Conservation (phyloP, 2,329 filamentous ascomycete species). For the Hypoxylon rubiginosum region DNA sequence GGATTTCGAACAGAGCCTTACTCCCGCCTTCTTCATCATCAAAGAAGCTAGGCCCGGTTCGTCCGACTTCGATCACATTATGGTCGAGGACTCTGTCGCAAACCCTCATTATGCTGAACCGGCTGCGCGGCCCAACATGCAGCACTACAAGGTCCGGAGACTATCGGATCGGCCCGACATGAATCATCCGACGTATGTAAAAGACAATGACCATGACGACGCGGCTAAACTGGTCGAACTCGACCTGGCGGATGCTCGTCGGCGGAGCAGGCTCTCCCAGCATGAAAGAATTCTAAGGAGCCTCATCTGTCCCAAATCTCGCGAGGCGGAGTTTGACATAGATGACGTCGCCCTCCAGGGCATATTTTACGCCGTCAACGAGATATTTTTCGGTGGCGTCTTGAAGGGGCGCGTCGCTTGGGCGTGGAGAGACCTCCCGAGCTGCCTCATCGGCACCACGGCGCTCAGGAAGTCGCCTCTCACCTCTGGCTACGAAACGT, state of each 20-base stretch:
- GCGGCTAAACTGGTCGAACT: conserved; percentile 64
- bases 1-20: conserved; percentile 37
- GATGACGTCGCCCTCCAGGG: conserved; percentile 69
- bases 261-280: conserved; percentile 63
- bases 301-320: conserved; percentile 66
- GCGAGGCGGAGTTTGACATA: conserved; percentile 63
- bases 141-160: conserved; percentile 35
- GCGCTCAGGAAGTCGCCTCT: conserved; percentile 64
- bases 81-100: conserved; percentile 42
- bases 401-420: conserved; percentile 70
- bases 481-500: conserved; percentile 69
- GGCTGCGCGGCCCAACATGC: conserved; percentile 22
- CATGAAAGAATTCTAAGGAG: conserved; percentile 70
- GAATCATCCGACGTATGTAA: conserved; percentile 56
- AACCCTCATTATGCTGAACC: conserved; percentile 26
- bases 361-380: conserved; percentile 72
- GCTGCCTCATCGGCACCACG: conserved; percentile 73
- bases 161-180: conserved; percentile 31
- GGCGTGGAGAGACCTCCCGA: conserved; percentile 72
- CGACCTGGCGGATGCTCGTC: conserved; percentile 61
- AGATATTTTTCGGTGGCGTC: conserved; percentile 71
- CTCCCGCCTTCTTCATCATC: conserved; percentile 53
- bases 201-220: conserved; percentile 62
- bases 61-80: conserved; percentile 47
- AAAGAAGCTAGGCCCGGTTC: conserved; percentile 45